These are phyloP conservation scores for Trypanosomatidae sp. DNA, from an alignment of 208 protist species.

Conservation along the genomic window DNA sequence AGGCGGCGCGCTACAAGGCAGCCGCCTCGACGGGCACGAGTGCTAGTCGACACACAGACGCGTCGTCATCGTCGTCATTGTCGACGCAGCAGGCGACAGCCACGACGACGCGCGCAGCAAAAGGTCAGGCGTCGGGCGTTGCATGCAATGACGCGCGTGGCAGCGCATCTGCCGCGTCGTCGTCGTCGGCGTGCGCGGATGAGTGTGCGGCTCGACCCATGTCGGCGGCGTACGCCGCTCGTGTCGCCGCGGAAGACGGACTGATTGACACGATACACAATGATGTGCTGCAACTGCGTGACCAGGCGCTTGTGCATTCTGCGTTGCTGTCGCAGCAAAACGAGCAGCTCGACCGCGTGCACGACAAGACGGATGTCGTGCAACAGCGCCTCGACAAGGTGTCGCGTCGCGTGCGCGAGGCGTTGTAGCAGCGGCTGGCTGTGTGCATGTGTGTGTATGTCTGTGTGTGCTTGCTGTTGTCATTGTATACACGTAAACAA, in stretches of 20 bases:
- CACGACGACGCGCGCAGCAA: not conserved
- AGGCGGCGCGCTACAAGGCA: not conserved
- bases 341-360: constrained; percentile 1
- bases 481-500: not conserved
- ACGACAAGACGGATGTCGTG: not conserved
- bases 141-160: not conserved
- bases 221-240: too few species aligned
- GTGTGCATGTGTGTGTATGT: too few species aligned
- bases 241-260: too few species aligned
- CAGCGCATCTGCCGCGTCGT: not conserved
- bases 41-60: not conserved
- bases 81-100: not conserved
- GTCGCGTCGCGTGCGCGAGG: not conserved
- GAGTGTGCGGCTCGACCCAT: too few species aligned
- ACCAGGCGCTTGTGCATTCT: constrained; percentile 2
- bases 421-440: too few species aligned
- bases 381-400: not conserved
- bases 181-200: too few species aligned
- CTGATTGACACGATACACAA: not conserved
- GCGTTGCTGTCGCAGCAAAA: constrained; percentile 4
- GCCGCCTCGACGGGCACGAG: not conserved
- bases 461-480: too few species aligned
- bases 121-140: not conserved
- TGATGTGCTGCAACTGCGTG: constrained; percentile 5
- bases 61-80: not conserved